phyloP scores from a whole-genome alignment of 192 early-diverging fungal species.

The Gaertneriomyces semiglobifer region DNA sequence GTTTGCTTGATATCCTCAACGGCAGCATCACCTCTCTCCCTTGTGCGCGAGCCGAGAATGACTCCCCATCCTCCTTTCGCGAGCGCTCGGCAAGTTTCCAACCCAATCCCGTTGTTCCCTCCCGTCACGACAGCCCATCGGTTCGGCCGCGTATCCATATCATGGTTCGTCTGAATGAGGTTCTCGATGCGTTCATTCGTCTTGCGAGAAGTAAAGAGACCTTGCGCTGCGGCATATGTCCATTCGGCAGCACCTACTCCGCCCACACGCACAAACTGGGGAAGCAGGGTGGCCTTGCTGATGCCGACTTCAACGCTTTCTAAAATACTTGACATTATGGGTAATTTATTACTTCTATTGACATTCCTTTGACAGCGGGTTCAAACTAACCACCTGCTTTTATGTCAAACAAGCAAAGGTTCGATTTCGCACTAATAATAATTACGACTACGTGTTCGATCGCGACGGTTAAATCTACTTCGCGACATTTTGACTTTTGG shows the following conservation, averaged over 20 bases:
- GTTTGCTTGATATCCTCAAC: conserved; percentile 28
- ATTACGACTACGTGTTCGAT: too few species aligned
- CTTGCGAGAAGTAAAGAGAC: not conserved
- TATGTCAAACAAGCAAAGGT: too few species aligned
- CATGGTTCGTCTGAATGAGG: not conserved
- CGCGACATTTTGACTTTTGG: too few species aligned
- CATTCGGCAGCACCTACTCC: not conserved
- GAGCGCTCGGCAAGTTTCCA: conserved; percentile 8
- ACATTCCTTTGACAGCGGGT: too few species aligned
- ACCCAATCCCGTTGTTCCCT: conserved; percentile 27
- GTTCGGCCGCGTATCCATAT: not conserved
- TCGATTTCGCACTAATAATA: too few species aligned
- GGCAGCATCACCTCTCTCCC: conserved; percentile 20
- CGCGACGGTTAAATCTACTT: too few species aligned
- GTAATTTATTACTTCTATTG: too few species aligned
- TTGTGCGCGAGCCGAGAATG: conserved; percentile 21
- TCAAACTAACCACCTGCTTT: too few species aligned
- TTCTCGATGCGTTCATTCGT: conserved; percentile 1
- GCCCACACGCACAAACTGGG: not conserved
- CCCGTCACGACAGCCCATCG: conserved; percentile 34
- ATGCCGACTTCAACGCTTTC: not conserved
- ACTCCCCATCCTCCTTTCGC: conserved; percentile 16
- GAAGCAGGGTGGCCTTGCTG: not conserved
- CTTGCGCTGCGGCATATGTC: not conserved
- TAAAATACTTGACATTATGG: not conserved